Evolutionary conservation across 2,329 filamentous ascomycete species (phyloP).

Genomic region (Colletotrichum abscissum): DNA sequence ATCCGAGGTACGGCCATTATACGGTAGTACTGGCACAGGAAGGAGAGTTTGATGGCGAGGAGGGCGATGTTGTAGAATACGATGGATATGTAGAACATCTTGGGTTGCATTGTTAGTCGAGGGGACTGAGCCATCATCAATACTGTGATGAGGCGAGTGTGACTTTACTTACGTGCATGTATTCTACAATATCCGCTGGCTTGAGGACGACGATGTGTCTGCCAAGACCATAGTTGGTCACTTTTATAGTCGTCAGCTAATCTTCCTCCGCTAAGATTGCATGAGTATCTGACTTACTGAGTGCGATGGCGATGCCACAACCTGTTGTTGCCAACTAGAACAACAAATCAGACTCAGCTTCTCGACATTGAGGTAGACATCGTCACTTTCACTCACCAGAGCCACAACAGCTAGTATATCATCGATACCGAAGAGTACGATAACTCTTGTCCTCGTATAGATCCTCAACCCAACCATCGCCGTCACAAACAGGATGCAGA

Average conservation of each 20-base stretch:
- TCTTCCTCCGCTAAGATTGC: not conserved
- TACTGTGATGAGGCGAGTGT: not conserved
- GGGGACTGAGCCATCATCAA: too few species aligned
- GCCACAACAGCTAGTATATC: slow-evolving; percentile 41
- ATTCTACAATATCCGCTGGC: slow-evolving; percentile 10
- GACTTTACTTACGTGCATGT: slow-evolving; percentile 13
- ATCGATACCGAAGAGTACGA: slow-evolving; percentile 41
- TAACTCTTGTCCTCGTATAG: slow-evolving; percentile 40
- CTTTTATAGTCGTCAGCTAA: not conserved
- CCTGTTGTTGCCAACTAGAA: slow-evolving; percentile 16
- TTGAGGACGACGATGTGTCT: slow-evolving; percentile 25
- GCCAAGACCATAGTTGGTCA: slow-evolving; percentile 36
- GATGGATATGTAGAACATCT: slow-evolving; percentile 45
- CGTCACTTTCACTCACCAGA: slow-evolving; percentile 35
- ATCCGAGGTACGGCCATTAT: slow-evolving; percentile 43
- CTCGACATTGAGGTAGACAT: not conserved
- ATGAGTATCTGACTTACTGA: not conserved
- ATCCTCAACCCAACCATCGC: slow-evolving; percentile 39
- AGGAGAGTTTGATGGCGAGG: slow-evolving; percentile 46
- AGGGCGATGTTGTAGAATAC: slow-evolving; percentile 46
- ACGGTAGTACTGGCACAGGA: slow-evolving; percentile 51
- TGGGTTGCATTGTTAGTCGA: not conserved
- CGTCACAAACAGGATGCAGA: slow-evolving; percentile 37
- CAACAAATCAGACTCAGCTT: not conserved
- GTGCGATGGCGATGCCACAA: slow-evolving; percentile 20